These are phyloP conservation scores for Zygosaccharomyces pseudorouxii DNA, from an alignment of 805 yeast species.

Conservation along the genomic window DNA sequence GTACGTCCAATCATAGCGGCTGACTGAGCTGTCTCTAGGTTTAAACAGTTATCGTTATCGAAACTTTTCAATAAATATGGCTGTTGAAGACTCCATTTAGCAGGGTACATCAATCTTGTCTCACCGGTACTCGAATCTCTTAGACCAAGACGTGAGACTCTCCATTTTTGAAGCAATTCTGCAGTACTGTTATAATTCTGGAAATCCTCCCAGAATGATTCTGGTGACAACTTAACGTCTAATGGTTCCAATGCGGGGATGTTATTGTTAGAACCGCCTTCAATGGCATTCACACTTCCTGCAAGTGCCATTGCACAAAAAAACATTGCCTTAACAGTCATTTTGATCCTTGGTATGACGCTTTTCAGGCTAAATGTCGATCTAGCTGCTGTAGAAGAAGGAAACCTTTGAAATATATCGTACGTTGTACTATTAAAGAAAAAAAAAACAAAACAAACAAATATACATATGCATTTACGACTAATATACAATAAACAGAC, in stretches of 20 bases:
- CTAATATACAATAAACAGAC: neutral
- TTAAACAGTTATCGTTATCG: constrained; percentile 71
- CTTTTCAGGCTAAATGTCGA: too few relatives aligned
- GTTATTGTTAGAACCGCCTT: neutral
- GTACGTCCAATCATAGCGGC: constrained; percentile 74
- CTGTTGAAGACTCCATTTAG: constrained; percentile 74
- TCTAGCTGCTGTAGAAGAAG: too few relatives aligned
- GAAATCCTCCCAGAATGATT: constrained; percentile 66
- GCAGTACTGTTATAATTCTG: constrained; percentile 36
- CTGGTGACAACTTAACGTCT: constrained; percentile 33
- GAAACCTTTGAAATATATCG: too few relatives aligned
- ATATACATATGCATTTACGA: neutral
- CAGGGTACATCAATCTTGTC: constrained; percentile 55
- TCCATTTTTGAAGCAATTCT: constrained; percentile 46
- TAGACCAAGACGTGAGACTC: constrained; percentile 44
- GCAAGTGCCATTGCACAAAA: neutral
- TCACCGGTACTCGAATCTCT: constrained; percentile 26
- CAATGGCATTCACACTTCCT: neutral
- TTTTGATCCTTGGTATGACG: neutral
- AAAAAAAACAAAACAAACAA: neutral
- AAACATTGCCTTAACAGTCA: neutral
- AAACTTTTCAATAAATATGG: constrained; percentile 24
- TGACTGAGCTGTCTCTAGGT: constrained; percentile 67
- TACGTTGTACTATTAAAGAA: neutral
- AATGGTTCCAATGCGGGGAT: constrained; percentile 17